A percentile compares a stretch with the other conserved stretches of the same genome.
Conservation (phyloP, 2,329 filamentous ascomycete genomes). For the Tolypocladium cylindrosporum region DNA sequence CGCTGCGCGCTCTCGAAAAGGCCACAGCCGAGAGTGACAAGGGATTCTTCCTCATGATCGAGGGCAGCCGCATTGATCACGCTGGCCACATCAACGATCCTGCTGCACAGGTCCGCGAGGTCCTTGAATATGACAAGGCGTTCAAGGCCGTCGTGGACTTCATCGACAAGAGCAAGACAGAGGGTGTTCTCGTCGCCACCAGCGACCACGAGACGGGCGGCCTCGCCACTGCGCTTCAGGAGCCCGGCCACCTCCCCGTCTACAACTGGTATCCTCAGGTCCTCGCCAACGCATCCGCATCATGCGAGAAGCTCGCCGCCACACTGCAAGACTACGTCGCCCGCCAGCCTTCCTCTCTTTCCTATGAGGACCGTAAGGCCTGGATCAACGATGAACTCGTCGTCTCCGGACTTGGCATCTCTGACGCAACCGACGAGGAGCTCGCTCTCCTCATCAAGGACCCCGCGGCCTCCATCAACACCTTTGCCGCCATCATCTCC, state of each 20-base stretch:
- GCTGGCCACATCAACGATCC: constrained; percentile 82
- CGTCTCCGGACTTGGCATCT: constrained; percentile 62
- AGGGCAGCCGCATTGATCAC: constrained; percentile 92
- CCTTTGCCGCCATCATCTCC: constrained; percentile 79
- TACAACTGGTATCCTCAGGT: constrained; percentile 74
- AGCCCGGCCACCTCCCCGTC: constrained; percentile 40
- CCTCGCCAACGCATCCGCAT: constrained; percentile 67
- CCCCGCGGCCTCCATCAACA: constrained; percentile 41
- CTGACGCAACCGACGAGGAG: constrained; percentile 62
- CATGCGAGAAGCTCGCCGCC: constrained; percentile 58
- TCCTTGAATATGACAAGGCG: constrained; percentile 86
- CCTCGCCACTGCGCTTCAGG: constrained; percentile 65
- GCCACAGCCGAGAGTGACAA: constrained; percentile 78
- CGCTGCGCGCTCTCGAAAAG: constrained; percentile 66
- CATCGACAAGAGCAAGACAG: constrained; percentile 59
- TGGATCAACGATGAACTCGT: constrained; percentile 65
- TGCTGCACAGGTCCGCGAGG: constrained; percentile 78
- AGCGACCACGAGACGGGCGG: constrained; percentile 97
- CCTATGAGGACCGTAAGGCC: constrained; percentile 33
- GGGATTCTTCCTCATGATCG: constrained; percentile 98
- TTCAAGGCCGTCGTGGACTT: constrained; percentile 81
- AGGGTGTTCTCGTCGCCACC: constrained; percentile 77
- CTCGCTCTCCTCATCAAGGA: constrained; percentile 53
- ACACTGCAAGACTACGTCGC: constrained; percentile 53
- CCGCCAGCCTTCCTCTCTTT: constrained; percentile 17